Evolutionary conservation across 352 stramenopile genomes (phyloP).

Genomic region (Lagenidium sp.): DNA sequence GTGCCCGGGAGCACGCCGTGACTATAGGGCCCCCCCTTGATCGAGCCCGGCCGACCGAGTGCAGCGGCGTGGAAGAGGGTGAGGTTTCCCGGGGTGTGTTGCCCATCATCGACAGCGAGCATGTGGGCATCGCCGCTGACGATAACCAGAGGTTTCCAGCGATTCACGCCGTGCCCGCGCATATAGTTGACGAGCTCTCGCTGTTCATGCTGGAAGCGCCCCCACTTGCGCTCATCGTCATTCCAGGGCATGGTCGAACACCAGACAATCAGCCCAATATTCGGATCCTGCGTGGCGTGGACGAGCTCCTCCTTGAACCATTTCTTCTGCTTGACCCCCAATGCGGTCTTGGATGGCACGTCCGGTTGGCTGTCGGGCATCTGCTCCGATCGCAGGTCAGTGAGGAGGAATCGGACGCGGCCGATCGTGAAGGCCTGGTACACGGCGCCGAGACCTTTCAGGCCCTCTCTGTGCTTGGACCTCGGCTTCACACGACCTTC

Average conservation of each 20-base stretch:
- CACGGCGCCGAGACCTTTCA: too few relatives aligned
- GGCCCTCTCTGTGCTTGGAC: too few relatives aligned
- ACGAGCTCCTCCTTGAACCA: slow-evolving; percentile 84
- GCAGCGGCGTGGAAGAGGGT: slow-evolving; percentile 75
- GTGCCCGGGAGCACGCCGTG: slow-evolving; percentile 73
- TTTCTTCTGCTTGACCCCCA: slow-evolving; percentile 73
- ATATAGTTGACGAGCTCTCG: slow-evolving; percentile 71
- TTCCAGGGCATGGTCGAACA: slow-evolving; percentile 86
- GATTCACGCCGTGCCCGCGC: slow-evolving; percentile 47
- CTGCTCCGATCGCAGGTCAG: slow-evolving; percentile 65
- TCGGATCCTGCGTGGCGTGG: slow-evolving; percentile 35
- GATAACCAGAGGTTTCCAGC: slow-evolving; percentile 70
- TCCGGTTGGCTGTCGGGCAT: slow-evolving; percentile 59
- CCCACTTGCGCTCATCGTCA: slow-evolving; percentile 84
- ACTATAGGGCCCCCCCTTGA: slow-evolving; percentile 85
- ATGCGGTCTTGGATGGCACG: slow-evolving; percentile 71
- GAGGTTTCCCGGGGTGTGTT: slow-evolving; percentile 62
- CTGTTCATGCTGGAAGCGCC: slow-evolving; percentile 74
- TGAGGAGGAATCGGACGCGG: slow-evolving; percentile 79
- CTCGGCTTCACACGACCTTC: too few relatives aligned
- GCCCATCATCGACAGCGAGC: slow-evolving; percentile 80
- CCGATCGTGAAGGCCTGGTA: slow-evolving; percentile 81
- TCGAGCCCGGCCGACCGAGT: slow-evolving; percentile 63
- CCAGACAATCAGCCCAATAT: slow-evolving; percentile 72
- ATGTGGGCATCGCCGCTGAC: slow-evolving; percentile 86